Evolutionary conservation across 2,329 filamentous ascomycete species (phyloP).

Genomic region (Bipolaris zeicola): DNA sequence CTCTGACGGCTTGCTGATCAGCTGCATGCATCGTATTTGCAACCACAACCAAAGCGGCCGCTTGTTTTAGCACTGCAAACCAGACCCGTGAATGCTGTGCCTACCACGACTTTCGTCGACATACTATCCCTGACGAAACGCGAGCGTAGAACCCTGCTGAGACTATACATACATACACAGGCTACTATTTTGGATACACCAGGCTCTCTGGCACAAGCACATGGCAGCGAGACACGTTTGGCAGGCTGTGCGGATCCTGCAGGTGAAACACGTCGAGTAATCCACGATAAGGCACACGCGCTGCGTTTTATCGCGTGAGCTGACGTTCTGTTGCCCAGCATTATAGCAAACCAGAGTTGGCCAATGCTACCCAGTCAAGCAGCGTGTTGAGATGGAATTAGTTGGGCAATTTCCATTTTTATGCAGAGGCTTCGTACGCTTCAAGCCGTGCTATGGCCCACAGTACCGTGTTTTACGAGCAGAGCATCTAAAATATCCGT

Average conservation of each 20-base stretch:
- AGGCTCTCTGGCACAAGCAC: neutral
- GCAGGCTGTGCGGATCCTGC: neutral
- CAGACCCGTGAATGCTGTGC: neutral
- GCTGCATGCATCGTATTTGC: neutral
- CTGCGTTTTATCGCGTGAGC: neutral
- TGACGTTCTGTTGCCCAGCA: neutral
- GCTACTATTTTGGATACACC: slow-evolving; percentile 1
- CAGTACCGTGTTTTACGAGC: slow-evolving; percentile 1
- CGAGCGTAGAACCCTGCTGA: neutral
- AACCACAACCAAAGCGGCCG: neutral
- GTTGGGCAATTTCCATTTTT: neutral
- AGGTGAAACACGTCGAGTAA: slow-evolving; percentile 1
- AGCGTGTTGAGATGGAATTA: slow-evolving; percentile 3
- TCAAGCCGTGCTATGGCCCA: slow-evolving; percentile 10
- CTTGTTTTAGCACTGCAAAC: neutral
- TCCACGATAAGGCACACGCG: neutral
- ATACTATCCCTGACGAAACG: neutral
- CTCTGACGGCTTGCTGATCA: neutral
- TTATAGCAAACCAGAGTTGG: neutral
- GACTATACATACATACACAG: neutral
- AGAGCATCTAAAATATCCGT: slow-evolving; percentile 15
- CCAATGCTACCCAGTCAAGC: slow-evolving; percentile 5
- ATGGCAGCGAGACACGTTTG: neutral
- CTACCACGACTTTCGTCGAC: neutral
- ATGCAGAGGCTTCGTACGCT: slow-evolving; percentile 7